Base-by-base conservation (phyloP, 345 rosid species). In the Litchi chinensis region DNA sequence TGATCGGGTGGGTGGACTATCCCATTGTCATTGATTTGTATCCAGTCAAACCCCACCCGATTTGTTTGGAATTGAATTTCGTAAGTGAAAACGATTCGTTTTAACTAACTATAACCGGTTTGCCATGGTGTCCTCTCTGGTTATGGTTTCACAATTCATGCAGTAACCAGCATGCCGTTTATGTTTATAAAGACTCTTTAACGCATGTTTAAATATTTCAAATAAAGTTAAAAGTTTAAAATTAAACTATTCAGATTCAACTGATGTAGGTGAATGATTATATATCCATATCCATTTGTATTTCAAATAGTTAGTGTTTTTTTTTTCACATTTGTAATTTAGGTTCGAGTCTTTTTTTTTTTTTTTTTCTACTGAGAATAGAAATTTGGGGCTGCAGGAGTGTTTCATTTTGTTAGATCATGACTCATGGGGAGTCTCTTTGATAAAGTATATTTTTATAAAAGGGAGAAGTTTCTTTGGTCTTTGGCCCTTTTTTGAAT, bases 31-130 rank as follows among this genome's bases (percentile, higher is more conserved):
- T 0, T 2, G 54, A 46, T 46, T 46, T 22, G 73, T 21, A 54
- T 39, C 56, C 18, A 46, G 73, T 76, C 79, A 68, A 76, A 68
- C 54, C 79, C 73, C 16, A 40, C 65, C 73, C 66, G 13, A 68
- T 9, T 15, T 56, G n/a, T 16, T 19, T 28, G 71, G 52, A 59
- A 6, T 60, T 54, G 59, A 54, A 54, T n/a, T 54, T 3, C 37
- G 37, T 32, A 32, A 32, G 37, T 32, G 44, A 66, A 66, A 15
- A 28, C 44, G 70, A 66, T 37, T 16, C 43, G 70, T 28, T 66
- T 65, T 26, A 65, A 65, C 43, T 32, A 62, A 65, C 68, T 65
- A 52, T 5, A 16, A 54, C 59, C 59, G 59, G 59, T 54, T 54
- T 54, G 2, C 56, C 56, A 12, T 50, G 19, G 56, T 15, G 56